A percentile compares a stretch with the other conserved stretches of the same genome.
Conservation (phyloP, 495 filamentous ascomycete genomes). For the Neurospora terricola region DNA sequence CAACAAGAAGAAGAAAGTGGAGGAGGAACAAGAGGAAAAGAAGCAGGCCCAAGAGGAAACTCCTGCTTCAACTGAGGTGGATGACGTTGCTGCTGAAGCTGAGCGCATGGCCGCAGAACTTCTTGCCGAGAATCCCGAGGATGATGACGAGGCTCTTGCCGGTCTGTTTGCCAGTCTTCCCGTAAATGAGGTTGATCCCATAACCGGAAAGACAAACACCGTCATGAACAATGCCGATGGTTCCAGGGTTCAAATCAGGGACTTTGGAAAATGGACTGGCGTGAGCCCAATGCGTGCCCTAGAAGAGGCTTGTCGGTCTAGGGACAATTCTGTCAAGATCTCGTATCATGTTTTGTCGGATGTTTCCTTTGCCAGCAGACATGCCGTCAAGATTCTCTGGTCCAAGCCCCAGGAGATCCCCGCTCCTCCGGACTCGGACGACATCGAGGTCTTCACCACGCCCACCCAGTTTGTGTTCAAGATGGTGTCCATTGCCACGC, state of each 20-base stretch:
- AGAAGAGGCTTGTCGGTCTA: constrained; percentile 78
- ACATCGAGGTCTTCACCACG: constrained; percentile 33
- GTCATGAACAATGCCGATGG: constrained; percentile 42
- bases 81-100: constrained; percentile 41
- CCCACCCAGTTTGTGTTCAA: constrained; percentile 43
- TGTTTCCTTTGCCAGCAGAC: constrained; percentile 61
- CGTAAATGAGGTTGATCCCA: constrained; percentile 43
- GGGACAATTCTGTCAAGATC: constrained; percentile 58
- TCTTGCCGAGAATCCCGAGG: constrained; percentile 40
- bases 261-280: constrained; percentile 76
- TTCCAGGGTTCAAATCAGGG: constrained; percentile 49
- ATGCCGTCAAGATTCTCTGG: constrained; percentile 68
- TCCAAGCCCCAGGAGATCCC: constrained; percentile 61
- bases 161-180: constrained; percentile 65
- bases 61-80: constrained; percentile 22
- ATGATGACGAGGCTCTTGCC: constrained; percentile 42
- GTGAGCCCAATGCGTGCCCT: constrained; percentile 61
- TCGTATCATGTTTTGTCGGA: constrained; percentile 58
- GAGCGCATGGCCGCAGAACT: constrained; percentile 39
- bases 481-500: constrained; percentile 68
- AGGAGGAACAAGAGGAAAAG: constrained; percentile 16
- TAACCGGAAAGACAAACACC: constrained; percentile 41
- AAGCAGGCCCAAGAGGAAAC: constrained; percentile 18
- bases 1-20: constrained; percentile 24
- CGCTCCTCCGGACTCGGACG: constrained; percentile 24